Evolutionary conservation across 805 yeast genomes (phyloP).

Genomic region (Helenozyma rhizophorensis): DNA sequence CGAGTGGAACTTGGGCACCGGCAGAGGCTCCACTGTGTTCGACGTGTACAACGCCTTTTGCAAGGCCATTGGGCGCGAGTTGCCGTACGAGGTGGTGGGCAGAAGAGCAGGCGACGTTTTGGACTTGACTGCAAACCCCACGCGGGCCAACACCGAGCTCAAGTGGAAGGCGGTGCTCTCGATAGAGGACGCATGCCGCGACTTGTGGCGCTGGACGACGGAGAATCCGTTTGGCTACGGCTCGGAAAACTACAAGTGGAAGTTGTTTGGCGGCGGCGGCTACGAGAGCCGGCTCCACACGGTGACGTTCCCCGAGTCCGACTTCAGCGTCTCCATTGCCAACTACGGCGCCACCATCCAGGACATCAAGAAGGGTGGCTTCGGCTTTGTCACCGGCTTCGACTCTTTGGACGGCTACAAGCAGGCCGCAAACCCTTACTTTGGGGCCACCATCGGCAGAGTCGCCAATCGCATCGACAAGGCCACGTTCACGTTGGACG

Average conservation of each 20-base stretch:
- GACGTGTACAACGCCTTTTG: constrained; percentile 66
- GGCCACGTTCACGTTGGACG: constrained; percentile 41
- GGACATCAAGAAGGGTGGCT: constrained; percentile 35
- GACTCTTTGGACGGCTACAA: constrained; percentile 28
- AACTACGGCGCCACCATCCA: constrained; percentile 53
- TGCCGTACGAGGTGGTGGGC: constrained; percentile 61
- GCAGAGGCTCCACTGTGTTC: constrained; percentile 73
- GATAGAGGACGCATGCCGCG: constrained; percentile 62
- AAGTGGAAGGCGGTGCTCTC: constrained; percentile 56
- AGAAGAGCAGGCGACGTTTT: constrained; percentile 77
- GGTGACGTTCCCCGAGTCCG: constrained; percentile 21
- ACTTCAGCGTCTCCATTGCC: constrained; percentile 38
- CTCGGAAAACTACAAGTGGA: constrained; percentile 32
- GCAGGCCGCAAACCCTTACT: constrained; percentile 37
- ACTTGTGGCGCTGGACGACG: constrained; percentile 75
- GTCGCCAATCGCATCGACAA: constrained; percentile 55
- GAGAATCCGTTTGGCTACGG: constrained; percentile 60
- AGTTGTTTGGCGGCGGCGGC: constrained; percentile 16
- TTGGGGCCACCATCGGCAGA: constrained; percentile 66
- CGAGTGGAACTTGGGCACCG: constrained; percentile 84
- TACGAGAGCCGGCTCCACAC: constrained; percentile 34
- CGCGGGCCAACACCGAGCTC: constrained; percentile 62
- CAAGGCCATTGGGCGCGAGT: constrained; percentile 56
- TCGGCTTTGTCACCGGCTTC: constrained; percentile 37
- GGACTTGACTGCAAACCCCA: constrained; percentile 66